These are phyloP conservation scores for Eustoma russellianum DNA, from an alignment of 257 asterid genomes.

Conservation along the genomic window DNA sequence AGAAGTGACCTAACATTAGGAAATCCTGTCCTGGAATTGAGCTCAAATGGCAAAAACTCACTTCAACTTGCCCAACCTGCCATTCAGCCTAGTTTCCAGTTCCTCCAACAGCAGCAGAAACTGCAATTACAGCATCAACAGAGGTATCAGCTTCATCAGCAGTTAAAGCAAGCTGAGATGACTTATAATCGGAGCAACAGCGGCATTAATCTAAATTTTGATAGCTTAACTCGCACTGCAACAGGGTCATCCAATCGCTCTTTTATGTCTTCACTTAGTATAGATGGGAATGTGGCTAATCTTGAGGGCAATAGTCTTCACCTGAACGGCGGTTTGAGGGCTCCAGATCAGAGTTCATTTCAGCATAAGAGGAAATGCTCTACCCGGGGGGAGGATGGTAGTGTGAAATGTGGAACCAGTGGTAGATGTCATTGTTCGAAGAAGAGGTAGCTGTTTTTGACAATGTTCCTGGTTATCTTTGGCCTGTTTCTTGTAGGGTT, in stretches of 20 bases:
- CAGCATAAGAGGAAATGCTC: conserved; percentile 73
- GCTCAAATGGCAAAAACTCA: conserved; percentile 34
- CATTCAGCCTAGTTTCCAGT: conserved; percentile 24
- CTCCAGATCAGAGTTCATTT: conserved; percentile 64
- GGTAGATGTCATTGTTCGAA: conserved; percentile 86
- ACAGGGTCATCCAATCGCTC: conserved; percentile 83
- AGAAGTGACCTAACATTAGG: conserved; percentile 40
- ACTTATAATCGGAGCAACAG: conserved; percentile 52
- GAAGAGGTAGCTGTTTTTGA: conserved; percentile 49
- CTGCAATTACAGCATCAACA: conserved; percentile 56
- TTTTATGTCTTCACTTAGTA: conserved; percentile 74
- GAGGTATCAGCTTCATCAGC: conserved; percentile 30
- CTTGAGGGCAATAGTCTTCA: conserved; percentile 51
- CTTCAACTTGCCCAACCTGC: conserved; percentile 32
- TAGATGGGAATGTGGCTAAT: conserved; percentile 79
- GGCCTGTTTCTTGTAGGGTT: neutral
- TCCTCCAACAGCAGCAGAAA: conserved; percentile 35
- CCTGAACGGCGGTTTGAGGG: conserved; percentile 54
- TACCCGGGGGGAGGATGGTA: conserved; percentile 77
- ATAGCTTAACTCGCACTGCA: conserved; percentile 68
- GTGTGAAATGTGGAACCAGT: conserved; percentile 79
- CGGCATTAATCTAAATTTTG: conserved; percentile 76
- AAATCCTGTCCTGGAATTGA: conserved; percentile 45
- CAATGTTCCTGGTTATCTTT: neutral
- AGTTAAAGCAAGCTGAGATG: conserved; percentile 48